Evolutionary conservation across 148 eudicot genomes (phyloP).

Genomic region (Polygonum aviculare): DNA sequence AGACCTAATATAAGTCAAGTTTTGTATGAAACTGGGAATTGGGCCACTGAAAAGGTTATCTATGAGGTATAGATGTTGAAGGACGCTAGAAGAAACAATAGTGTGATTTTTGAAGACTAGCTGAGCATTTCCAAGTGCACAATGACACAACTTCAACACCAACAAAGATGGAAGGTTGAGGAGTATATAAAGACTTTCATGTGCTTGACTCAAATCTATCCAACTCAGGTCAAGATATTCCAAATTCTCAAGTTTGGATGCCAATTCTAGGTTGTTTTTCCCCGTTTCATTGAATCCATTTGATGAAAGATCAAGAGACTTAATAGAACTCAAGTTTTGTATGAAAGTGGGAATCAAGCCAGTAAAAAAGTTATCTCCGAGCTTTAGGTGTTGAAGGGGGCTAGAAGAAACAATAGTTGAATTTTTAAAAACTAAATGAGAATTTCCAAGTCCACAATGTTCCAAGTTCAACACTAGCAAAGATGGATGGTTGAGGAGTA

Average conservation of each 20-base stretch:
- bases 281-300: no score
- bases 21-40: slow-evolving; percentile 14
- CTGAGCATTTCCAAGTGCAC: neutral
- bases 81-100: neutral
- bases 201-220: neutral
- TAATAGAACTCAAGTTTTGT: no score
- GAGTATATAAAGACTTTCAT: neutral
- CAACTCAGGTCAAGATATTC: slow-evolving; percentile 1
- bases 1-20: slow-evolving; percentile 9
- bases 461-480: no score
- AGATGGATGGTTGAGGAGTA: no score
- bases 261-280: neutral
- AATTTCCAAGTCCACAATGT: no score
- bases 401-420: no score
- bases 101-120: neutral
- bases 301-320: no score
- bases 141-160: neutral
- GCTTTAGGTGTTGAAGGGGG: no score
- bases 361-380: no score
- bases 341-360: no score
- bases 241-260: neutral
- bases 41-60: slow-evolving; percentile 3
- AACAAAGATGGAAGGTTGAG: neutral
- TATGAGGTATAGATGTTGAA: neutral
- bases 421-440: no score